Base-by-base conservation (phyloP, 192 early-diverging fungal genomes). In the Spizellomyces sp. region DNA sequence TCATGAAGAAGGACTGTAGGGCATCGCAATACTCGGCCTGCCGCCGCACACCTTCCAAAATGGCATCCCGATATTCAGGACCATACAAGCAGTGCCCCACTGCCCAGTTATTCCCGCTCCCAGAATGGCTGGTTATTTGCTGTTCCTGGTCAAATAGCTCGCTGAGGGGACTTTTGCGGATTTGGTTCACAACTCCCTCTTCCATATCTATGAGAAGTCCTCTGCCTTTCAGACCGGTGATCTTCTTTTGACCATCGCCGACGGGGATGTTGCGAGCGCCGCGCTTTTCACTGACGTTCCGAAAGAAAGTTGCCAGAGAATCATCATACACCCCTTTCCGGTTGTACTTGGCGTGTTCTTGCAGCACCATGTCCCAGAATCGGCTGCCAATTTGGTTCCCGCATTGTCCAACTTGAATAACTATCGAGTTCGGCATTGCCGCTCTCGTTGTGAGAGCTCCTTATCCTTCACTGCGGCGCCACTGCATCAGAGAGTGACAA, bases 191-290 rank as follows among this genome's bases (percentile, higher is more conserved):
- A 42, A 88, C 87, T 8, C 78, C 76, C 47, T 78, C 77, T 66
- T 88, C 87, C 87, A 88, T 88, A 62, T 88, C 87, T 42, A 88
- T 66, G 66, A 88, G 46, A 17, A 88, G 56, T n/a, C 80, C 74
- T 36, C 82, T 62, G 7, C 82, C 83, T 64, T 71, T 73, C 59
- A 87, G 60, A 5, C 71, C 75, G 1, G 59, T 63, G 44, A 87
- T 79, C 47, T 59, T 48, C 42, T 62, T 44, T 4, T 19, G 77
- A 8, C 73, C 79, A 62, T 73, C 63, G 36, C 70, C 75, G 27
- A 79, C 66, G 8, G 64, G 27, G 22, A 77, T 76, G 50, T 68
- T 76, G 19, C n/a, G 15, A 17, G n/a, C 48, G 3, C 66, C 66
- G 12, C 17, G 70, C 75, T 58, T 78, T 4, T 45, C 14, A 36